Conservation (phyloP, 306 rosid species). For the Castanea crenata region DNA sequence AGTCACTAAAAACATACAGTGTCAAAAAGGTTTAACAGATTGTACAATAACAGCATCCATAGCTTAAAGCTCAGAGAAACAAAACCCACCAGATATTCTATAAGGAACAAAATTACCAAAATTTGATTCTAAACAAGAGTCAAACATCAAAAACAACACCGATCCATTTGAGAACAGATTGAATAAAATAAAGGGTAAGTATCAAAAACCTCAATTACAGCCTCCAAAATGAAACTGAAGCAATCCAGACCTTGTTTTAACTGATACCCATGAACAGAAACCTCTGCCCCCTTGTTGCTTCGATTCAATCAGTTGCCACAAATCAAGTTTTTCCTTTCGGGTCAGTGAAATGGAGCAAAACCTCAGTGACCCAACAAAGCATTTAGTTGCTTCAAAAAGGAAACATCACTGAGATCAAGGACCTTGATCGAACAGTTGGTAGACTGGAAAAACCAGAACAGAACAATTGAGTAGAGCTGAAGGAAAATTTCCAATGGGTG, state of each 20-base stretch:
- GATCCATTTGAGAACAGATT: conserved; percentile 22
- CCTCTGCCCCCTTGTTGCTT: conserved; percentile 9
- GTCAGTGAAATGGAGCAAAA: conserved; percentile 18
- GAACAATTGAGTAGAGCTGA: background rate
- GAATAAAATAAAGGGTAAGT: conserved; percentile 25
- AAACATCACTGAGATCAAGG: conserved; percentile 10
- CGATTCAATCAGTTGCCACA: conserved; percentile 18
- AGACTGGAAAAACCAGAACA: conserved; percentile 13
- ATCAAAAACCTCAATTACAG: conserved; percentile 41
- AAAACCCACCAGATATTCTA: background rate
- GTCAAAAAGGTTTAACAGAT: conserved; percentile 21
- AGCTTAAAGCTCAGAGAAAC: conserved; percentile 18
- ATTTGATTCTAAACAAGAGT: background rate
- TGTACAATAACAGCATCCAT: conserved; percentile 26
- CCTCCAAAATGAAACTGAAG: conserved; percentile 33
- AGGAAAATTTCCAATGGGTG: conserved; percentile 11
- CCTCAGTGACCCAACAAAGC: conserved; percentile 16
- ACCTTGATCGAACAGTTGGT: conserved; percentile 24
- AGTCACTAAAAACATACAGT: conserved; percentile 5
- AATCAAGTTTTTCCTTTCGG: background rate
- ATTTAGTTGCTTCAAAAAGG: background rate
- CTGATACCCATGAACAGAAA: conserved; percentile 25
- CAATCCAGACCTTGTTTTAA: conserved; percentile 30
- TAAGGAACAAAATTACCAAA: background rate
- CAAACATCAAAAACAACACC: conserved; percentile 15